A percentile compares a stretch with the other conserved stretches of the same genome.
phyloP scores from a whole-genome alignment of 805 yeast species.

The Candida endomychidarum region DNA sequence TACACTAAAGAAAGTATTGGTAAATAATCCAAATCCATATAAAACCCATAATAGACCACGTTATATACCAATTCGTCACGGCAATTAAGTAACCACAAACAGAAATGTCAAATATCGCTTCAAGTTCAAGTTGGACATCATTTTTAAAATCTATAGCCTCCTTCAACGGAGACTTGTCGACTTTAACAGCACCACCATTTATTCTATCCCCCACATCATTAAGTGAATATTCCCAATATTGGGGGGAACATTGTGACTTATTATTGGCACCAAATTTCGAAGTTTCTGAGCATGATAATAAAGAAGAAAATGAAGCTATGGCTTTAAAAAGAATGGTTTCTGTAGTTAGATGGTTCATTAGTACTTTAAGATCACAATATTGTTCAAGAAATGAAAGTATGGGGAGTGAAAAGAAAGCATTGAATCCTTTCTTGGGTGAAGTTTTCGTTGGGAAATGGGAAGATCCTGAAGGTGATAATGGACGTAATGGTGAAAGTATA shows the following conservation, averaged over 20 bases:
- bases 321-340: conserved; percentile 70
- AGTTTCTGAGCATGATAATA: conserved; percentile 36
- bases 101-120: conserved; percentile 21
- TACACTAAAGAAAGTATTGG: too few species aligned
- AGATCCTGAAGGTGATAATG: conserved; percentile 43
- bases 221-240: conserved; percentile 89
- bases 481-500: conserved; percentile 68
- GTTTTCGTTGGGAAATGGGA: conserved; percentile 88
- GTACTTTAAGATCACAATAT: conserved; percentile 90
- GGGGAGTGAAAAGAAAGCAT: conserved; percentile 97
- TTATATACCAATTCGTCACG: too few species aligned
- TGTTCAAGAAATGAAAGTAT: conserved; percentile 86
- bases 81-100: not conserved
- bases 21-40: too few species aligned
- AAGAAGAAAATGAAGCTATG: conserved; percentile 36
- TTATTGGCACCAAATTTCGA: conserved; percentile 69
- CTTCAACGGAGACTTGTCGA: conserved; percentile 89
- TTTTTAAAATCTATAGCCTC: conserved; percentile 88
- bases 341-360: conserved; percentile 87
- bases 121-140: conserved; percentile 73
- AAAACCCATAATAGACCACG: too few species aligned
- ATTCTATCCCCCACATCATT: conserved; percentile 87
- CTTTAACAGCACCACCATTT: conserved; percentile 96
- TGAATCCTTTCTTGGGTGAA: conserved; percentile 96
- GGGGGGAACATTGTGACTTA: conserved; percentile 91